Conservation (phyloP, 2,329 filamentous ascomycete genomes). For the Fusarium sp. region DNA sequence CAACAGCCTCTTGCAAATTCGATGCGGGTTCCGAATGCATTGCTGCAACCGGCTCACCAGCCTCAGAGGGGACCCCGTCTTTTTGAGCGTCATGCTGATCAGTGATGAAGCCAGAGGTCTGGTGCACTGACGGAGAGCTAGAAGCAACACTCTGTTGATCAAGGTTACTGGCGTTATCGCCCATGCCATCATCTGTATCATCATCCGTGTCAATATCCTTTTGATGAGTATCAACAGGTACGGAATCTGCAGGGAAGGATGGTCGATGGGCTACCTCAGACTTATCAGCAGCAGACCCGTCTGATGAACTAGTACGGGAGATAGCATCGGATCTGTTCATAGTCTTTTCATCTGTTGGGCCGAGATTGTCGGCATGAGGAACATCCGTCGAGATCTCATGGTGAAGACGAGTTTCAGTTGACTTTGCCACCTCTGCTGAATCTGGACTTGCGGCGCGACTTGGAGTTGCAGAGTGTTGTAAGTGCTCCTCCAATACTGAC, state of each 20-base stretch:
- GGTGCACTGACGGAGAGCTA: conserved; percentile 1
- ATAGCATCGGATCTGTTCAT: background rate
- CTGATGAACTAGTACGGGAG: conserved; percentile 13
- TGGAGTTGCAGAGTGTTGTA: background rate
- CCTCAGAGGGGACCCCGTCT: background rate
- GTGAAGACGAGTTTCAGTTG: conserved; percentile 1
- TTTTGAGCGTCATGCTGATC: conserved; percentile 3
- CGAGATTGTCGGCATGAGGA: background rate
- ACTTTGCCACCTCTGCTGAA: conserved; percentile 1
- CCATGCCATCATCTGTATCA: conserved; percentile 4
- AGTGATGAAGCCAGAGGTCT: background rate
- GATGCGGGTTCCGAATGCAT: background rate
- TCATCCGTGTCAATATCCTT: background rate
- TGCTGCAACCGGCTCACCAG: background rate
- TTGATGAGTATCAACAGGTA: background rate
- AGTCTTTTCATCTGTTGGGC: background rate
- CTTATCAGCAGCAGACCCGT: background rate
- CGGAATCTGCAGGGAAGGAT: background rate
- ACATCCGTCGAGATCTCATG: background rate
- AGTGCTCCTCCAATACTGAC: conserved; percentile 3
- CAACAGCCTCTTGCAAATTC: background rate
- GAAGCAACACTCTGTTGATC: conserved; percentile 6
- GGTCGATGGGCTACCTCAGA: background rate
- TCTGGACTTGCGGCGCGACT: background rate
- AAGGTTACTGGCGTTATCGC: background rate